Evolutionary conservation across 1,284 basidiomycete species (phyloP), one percentile per base, ranked within the genome.

Genomic region (Ustilago shanxiensis): DNA sequence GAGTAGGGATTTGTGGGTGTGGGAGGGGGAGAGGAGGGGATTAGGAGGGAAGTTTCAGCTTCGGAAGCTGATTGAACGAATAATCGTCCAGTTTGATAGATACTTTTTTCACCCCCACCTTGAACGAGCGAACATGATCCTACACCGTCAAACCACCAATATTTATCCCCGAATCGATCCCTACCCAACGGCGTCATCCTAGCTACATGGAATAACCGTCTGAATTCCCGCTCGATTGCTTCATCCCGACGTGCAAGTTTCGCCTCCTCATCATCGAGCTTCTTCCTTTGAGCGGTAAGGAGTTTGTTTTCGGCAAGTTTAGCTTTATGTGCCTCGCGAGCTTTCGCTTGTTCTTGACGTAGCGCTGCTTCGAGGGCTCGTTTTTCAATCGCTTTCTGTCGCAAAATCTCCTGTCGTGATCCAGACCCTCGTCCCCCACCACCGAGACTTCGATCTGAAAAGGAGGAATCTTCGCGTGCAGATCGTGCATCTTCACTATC

Each of bases 111-210:
- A 0, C 37, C 72, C 1, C 50, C 53, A 45, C 65, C 72, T 2
- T 66, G 64, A 9, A 94, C 87, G 44, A 96, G 87, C 31, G 91
- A 91, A 60, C 92, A 92, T 1, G 91, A 90, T 3, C 97, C 96
- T 87, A 96, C 90, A 3, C 97, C 96, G 87, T 99, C 96, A 85
- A 98, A 93, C 96, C 96, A 99, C 95, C 95, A 99, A 72, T 98
- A 90, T 35, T 93, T 91, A 86, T 97, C 96, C 82, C 93, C 92
- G 87, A 98, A 99, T 60, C 96, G 89, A 86, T 99, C 97, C 75
- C 90, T 89, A 3, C 97, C 96, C 52, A 99, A 83, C 1, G 95
- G 94, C 79, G 93, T 92, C 49, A 94, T 91, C 52, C 96, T 90
- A 45, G 95, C 90, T 8, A 92, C 91, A 64, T 93, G 93, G 33